Conservation (phyloP, 2,329 filamentous ascomycete species). For the Pseudodiploospora longispora region DNA sequence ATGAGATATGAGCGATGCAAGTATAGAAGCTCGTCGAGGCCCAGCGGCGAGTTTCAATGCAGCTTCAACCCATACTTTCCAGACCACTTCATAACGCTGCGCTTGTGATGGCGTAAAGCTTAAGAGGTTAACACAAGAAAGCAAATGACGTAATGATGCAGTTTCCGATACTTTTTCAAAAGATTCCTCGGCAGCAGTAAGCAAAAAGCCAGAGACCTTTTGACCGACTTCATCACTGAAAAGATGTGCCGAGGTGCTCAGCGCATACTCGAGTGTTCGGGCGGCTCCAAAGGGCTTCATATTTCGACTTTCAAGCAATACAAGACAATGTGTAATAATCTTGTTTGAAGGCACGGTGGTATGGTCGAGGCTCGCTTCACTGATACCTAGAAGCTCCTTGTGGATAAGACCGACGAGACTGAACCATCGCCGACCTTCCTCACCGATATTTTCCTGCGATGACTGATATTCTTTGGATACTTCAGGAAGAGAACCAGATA, state of each 20-base stretch:
- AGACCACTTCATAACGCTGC: constrained; percentile 31
- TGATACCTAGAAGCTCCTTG: constrained; percentile 17
- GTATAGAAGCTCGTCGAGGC: constrained; percentile 18
- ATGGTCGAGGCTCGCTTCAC: constrained; percentile 19
- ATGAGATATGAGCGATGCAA: constrained; percentile 41
- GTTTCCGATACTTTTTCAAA: constrained; percentile 55
- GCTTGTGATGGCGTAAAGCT: constrained; percentile 33
- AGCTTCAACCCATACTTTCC: constrained; percentile 35
- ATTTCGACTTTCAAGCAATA: constrained; percentile 41
- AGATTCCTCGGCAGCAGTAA: constrained; percentile 44
- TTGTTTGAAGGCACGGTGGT: constrained; percentile 20
- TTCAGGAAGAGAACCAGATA: constrained; percentile 71
- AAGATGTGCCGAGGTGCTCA: constrained; percentile 32
- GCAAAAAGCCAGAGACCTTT: constrained; percentile 36
- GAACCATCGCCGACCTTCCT: constrained; percentile 62
- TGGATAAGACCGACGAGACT: constrained; percentile 43
- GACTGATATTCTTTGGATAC: constrained; percentile 67
- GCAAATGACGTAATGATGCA: constrained; percentile 57
- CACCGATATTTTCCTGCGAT: constrained; percentile 62
- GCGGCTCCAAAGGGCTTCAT: constrained; percentile 52
- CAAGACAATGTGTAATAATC: constrained; percentile 27
- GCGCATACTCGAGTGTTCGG: constrained; percentile 31
- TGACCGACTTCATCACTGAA: constrained; percentile 26
- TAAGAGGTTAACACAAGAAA: constrained; percentile 55
- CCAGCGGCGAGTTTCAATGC: constrained; percentile 27